phyloP scores from a whole-genome alignment of 2,329 filamentous ascomycete genomes.

The Emericellopsis atlantica region DNA sequence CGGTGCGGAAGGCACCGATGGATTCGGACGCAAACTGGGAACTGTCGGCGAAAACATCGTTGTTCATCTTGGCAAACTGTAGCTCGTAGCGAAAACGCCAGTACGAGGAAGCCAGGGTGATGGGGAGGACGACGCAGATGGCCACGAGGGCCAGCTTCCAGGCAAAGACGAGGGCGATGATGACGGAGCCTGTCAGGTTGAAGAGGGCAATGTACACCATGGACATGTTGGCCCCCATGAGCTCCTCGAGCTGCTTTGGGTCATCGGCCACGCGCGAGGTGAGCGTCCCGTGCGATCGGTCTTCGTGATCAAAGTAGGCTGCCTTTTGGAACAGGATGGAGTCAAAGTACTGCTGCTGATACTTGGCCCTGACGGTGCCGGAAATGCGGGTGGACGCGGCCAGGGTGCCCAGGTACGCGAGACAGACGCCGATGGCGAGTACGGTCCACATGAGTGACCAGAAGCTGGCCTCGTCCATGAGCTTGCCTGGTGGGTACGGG shows the following conservation, averaged over 20 bases:
- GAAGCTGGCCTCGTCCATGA: slow-evolving; percentile 35
- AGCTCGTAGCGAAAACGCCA: slow-evolving; percentile 45
- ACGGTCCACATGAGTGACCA: slow-evolving; percentile 56
- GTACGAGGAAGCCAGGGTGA: slow-evolving; percentile 33
- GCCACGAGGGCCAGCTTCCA: slow-evolving; percentile 67
- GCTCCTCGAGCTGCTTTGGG: slow-evolving; percentile 46
- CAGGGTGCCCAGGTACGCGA: slow-evolving; percentile 34
- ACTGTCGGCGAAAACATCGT: slow-evolving; percentile 55
- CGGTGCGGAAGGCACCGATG: slow-evolving; percentile 62
- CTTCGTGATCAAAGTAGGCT: slow-evolving; percentile 47
- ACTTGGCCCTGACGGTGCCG: slow-evolving; percentile 34
- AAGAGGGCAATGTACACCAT: slow-evolving; percentile 51
- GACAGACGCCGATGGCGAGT: slow-evolving; percentile 37
- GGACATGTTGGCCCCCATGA: slow-evolving; percentile 51
- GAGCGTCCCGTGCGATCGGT: slow-evolving; percentile 47
- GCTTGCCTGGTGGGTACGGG: slow-evolving; percentile 9
- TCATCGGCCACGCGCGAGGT: slow-evolving; percentile 43
- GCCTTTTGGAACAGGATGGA: slow-evolving; percentile 47
- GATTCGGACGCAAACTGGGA: slow-evolving; percentile 65
- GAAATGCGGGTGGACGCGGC: slow-evolving; percentile 30
- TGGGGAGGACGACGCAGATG: slow-evolving; percentile 44
- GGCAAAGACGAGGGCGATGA: slow-evolving; percentile 58
- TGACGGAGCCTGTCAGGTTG: slow-evolving; percentile 49
- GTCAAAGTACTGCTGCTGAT: slow-evolving; percentile 48
- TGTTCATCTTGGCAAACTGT: slow-evolving; percentile 58